These are phyloP conservation scores for Phaeoacremonium minimum DNA, from an alignment of 2,329 filamentous ascomycete genomes.

Conservation along the genomic window DNA sequence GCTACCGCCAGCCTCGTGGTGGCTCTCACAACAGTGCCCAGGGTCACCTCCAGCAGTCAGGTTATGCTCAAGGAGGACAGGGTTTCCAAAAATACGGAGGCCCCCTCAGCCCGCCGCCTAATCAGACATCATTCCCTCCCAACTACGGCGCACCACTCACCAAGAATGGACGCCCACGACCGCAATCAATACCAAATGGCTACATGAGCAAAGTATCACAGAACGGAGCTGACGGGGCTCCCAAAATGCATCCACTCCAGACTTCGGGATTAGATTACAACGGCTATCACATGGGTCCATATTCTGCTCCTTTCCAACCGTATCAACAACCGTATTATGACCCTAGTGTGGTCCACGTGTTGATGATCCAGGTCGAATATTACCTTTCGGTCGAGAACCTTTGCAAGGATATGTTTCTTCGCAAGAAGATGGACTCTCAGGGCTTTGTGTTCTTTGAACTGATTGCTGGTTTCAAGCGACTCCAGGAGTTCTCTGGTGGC, in stretches of 20 bases:
- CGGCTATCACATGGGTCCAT: slow-evolving; percentile 41
- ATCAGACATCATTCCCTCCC: slow-evolving; percentile 34
- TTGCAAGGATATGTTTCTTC: slow-evolving; percentile 85
- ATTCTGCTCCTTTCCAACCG: slow-evolving; percentile 44
- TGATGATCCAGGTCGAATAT: slow-evolving; percentile 67
- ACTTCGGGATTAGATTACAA: slow-evolving; percentile 25
- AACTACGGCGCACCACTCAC: too few relatives aligned
- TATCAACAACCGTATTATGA: slow-evolving; percentile 13
- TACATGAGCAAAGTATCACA: neutral
- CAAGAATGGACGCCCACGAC: too few relatives aligned
- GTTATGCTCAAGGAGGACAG: slow-evolving; percentile 28
- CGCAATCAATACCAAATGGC: too few relatives aligned
- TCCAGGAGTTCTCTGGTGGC: slow-evolving; percentile 62
- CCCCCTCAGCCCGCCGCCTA: slow-evolving; percentile 39
- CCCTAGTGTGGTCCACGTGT: slow-evolving; percentile 25
- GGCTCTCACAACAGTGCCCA: slow-evolving; percentile 28
- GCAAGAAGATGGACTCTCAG: slow-evolving; percentile 90
- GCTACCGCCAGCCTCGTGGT: slow-evolving; percentile 40
- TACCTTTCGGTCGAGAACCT: slow-evolving; percentile 97
- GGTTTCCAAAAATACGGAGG: slow-evolving; percentile 25
- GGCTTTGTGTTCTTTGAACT: slow-evolving; percentile 81
- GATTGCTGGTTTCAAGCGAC: slow-evolving; percentile 82
- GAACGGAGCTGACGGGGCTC: slow-evolving; percentile 14
- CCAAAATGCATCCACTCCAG: slow-evolving; percentile 28
- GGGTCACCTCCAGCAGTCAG: slow-evolving; percentile 24